Base-by-base conservation (phyloP, 805 yeast species). In the Saccharomycopsis fermentans region DNA sequence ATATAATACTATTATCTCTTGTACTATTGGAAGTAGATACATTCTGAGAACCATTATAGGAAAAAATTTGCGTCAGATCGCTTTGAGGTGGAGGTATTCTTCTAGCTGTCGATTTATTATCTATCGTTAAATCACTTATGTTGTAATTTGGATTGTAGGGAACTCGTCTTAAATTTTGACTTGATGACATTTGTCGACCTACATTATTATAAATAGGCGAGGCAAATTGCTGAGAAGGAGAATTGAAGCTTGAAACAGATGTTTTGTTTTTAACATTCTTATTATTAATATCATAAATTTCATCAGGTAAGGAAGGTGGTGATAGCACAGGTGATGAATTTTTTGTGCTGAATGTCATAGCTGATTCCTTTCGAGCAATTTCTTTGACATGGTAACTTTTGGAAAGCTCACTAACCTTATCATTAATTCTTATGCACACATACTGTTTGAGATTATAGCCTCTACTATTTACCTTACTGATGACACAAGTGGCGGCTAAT, bases 361-460 rank as follows among this genome's bases (percentile, higher is more conserved):
- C 24, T 11, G 50, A 43, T 21, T 43, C 50, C 26, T 43, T 43
- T 2, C 50, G 50, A 43, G 50, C 50, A 43, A 43, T 16, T 43
- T 14, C 50, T 9, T 21, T 43, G 50, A 43, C 26, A 11, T 73
- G 74, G 56, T 71, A 67, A 57, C 71, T 72, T 58, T 68, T 70
- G 3, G 83, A 83, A 60, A 85, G 68, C 32, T 69, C 66, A 58
- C 82, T 78, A 24, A 86, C 82, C 34, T 79, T 77, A 34, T 77
- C 74, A 66, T 84, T 83, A 55, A 85, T 82, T 35, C 81, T 74
- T 11, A 74, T 65, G 67, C 85, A 82, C 65, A 87, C 84, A 68
- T 78, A 85, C 61, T 81, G 81, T 63, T 81, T 84, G 58, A 86
- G 69, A 12, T 81, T 74, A 27, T 65, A 63, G 54, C 74, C 76